Conservation (phyloP, 2,329 filamentous ascomycete species). For the Trichoderma cornu-damae region DNA sequence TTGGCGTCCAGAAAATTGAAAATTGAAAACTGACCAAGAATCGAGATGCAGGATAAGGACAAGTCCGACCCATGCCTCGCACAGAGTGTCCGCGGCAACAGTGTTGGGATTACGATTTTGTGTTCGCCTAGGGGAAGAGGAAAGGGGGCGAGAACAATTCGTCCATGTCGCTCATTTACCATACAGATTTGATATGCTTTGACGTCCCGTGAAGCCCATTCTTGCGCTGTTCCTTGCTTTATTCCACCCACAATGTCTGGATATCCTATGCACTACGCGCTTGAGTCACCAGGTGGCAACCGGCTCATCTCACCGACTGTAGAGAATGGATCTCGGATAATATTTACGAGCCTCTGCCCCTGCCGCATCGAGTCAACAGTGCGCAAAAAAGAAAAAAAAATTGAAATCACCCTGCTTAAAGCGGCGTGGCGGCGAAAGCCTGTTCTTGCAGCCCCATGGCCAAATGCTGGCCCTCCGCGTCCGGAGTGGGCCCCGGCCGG, state of each 20-base stretch:
- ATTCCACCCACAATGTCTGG: too few species aligned
- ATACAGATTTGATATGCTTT: too few species aligned
- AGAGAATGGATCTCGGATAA: conserved; percentile 1
- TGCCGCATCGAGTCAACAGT: neutral
- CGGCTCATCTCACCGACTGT: neutral
- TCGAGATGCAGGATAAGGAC: neutral
- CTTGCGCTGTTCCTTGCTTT: neutral
- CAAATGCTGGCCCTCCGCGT: neutral
- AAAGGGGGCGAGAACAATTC: neutral
- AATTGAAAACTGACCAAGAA: too few species aligned
- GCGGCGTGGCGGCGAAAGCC: conserved; percentile 12
- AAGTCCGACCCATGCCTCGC: neutral
- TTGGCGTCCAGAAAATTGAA: too few species aligned
- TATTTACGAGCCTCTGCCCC: neutral
- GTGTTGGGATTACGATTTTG: too few species aligned
- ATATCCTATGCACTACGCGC: neutral
- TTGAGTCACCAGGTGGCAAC: neutral
- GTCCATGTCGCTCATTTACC: neutral
- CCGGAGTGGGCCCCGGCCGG: conserved; percentile 20
- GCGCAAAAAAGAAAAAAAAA: neutral
- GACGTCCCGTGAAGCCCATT: too few species aligned
- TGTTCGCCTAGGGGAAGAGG: too few species aligned
- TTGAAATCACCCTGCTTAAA: neutral
- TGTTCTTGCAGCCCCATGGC: neutral
- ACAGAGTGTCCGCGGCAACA: neutral